Evolutionary conservation across 345 rosid species (phyloP).

Genomic region (Excoecaria cochinchinensis): DNA sequence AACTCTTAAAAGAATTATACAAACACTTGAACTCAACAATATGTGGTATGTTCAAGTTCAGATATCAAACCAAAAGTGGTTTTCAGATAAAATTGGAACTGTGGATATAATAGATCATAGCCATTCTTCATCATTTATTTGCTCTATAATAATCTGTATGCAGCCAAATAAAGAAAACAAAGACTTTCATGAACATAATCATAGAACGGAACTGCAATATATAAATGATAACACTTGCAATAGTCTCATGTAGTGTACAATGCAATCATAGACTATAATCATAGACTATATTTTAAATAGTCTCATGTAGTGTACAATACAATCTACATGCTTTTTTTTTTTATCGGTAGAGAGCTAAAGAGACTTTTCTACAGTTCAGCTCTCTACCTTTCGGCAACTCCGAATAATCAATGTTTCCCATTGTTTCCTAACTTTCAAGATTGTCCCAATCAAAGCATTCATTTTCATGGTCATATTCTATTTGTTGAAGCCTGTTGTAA

Average conservation of each 20-base stretch:
- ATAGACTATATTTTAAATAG: too few relatives aligned
- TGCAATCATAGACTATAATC: too few relatives aligned
- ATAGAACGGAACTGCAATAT: background rate
- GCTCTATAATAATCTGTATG: too few relatives aligned
- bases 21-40: too few relatives aligned
- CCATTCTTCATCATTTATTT: too few relatives aligned
- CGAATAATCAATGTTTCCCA: background rate
- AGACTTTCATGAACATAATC: too few relatives aligned
- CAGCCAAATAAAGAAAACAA: too few relatives aligned
- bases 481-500: slow-evolving; percentile 42
- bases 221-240: background rate
- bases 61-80: too few relatives aligned
- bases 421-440: slow-evolving; percentile 34
- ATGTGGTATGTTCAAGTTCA: too few relatives aligned
- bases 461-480: slow-evolving; percentile 39
- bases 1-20: too few relatives aligned
- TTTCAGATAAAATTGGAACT: too few relatives aligned
- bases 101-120: too few relatives aligned
- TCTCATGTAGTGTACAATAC: background rate
- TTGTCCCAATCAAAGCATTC: slow-evolving; percentile 53
- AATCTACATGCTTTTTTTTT: background rate
- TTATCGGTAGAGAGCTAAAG: background rate
- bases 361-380: background rate
- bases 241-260: background rate
- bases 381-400: background rate